A percentile compares a stretch with the other conserved stretches of the same genome.
phyloP scores from a whole-genome alignment of 2,329 filamentous ascomycete species.

The Hymenoscyphus occultus region DNA sequence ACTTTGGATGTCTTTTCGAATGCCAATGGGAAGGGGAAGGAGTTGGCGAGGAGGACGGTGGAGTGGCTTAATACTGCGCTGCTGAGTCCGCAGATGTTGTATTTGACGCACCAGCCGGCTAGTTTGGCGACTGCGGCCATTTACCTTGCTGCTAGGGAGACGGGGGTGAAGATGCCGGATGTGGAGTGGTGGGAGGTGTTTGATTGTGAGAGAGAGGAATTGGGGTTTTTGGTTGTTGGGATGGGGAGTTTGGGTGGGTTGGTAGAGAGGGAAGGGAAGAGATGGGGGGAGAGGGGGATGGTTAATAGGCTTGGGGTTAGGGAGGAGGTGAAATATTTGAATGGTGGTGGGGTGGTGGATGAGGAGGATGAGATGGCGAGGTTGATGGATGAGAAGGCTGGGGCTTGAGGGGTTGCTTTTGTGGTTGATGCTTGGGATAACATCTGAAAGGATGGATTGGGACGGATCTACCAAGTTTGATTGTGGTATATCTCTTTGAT shows the following conservation, averaged over 20 bases:
- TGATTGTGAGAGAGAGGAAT: slow-evolving; percentile 88
- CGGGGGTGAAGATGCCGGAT: slow-evolving; percentile 73
- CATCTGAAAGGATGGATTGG: too few species aligned
- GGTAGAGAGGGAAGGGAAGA: slow-evolving; percentile 23
- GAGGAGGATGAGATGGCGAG: slow-evolving; percentile 33
- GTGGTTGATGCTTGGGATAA: background rate
- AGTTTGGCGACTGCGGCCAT: slow-evolving; percentile 83
- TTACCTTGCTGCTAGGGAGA: slow-evolving; percentile 81
- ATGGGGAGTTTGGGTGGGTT: slow-evolving; percentile 74
- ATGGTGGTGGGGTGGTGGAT: slow-evolving; percentile 19
- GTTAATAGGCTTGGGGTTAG: slow-evolving; percentile 27
- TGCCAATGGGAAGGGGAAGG: slow-evolving; percentile 36
- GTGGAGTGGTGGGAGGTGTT: slow-evolving; percentile 98
- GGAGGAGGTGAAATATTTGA: slow-evolving; percentile 24
- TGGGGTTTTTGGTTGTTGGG: slow-evolving; percentile 87
- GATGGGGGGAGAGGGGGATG: slow-evolving; percentile 29
- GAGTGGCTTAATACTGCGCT: slow-evolving; percentile 84
- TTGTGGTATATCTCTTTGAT: too few species aligned
- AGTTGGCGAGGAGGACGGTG: slow-evolving; percentile 63
- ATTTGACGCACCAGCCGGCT: slow-evolving; percentile 87
- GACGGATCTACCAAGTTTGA: too few species aligned
- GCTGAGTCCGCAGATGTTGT: slow-evolving; percentile 82
- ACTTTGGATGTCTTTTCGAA: slow-evolving; percentile 66
- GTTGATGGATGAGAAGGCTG: slow-evolving; percentile 31
- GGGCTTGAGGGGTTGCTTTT: background rate